Percentiles rank a stretch among this genome's conserved stretches.
phyloP scores from a whole-genome alignment of 1,284 basidiomycete species.

The Pterula multifida region DNA sequence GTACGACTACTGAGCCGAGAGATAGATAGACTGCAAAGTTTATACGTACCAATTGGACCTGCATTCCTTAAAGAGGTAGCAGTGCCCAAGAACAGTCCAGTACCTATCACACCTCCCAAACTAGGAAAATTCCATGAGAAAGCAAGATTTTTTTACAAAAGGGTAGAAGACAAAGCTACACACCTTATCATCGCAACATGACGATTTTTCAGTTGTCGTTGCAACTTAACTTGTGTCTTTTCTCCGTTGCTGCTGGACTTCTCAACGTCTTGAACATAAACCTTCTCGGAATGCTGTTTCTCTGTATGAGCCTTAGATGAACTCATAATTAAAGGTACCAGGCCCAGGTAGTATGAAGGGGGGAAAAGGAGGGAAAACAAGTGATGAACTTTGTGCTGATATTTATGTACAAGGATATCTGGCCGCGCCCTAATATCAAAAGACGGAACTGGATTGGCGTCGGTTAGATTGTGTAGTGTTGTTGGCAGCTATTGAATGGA shows the following conservation, averaged over 20 bases:
- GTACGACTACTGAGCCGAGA: too few species aligned
- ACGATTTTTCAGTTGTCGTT: slow-evolving; percentile 51
- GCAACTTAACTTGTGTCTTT: slow-evolving; percentile 23
- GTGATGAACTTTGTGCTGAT: background rate
- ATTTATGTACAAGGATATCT: background rate
- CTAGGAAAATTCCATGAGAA: slow-evolving; percentile 13
- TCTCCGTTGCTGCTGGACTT: slow-evolving; percentile 1
- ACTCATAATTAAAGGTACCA: background rate
- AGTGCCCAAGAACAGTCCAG: slow-evolving; percentile 53
- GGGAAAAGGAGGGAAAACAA: background rate
- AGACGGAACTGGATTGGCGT: too few species aligned
- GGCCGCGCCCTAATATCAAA: background rate
- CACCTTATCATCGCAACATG: slow-evolving; percentile 65
- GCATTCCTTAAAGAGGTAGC: slow-evolving; percentile 40
- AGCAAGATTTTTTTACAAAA: background rate
- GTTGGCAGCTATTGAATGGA: too few species aligned
- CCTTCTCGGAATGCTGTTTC: slow-evolving; percentile 5
- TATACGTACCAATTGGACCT: slow-evolving; percentile 36
- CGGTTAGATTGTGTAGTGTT: too few species aligned
- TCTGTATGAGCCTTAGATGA: background rate
- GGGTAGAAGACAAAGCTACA: slow-evolving; percentile 4
- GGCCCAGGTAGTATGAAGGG: too few species aligned
- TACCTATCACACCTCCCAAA: slow-evolving; percentile 70
- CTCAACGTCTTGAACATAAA: slow-evolving; percentile 13
- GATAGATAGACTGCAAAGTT: too few species aligned